phyloP scores from a whole-genome alignment of 345 rosid species.

The Salix caprea region DNA sequence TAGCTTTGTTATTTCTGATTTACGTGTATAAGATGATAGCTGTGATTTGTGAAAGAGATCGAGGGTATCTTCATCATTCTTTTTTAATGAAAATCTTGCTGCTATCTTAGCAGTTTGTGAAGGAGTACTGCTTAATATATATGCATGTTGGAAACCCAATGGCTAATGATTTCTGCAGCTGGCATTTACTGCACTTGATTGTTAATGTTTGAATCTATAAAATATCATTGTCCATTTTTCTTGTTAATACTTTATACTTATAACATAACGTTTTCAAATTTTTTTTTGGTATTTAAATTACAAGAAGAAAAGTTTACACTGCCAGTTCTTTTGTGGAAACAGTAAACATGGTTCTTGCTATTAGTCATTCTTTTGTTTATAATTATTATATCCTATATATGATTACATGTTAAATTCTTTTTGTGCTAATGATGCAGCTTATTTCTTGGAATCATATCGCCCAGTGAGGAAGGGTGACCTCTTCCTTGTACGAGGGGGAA shows the following conservation, averaged over 20 bases:
- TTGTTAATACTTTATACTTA: neutral
- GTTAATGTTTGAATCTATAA: neutral
- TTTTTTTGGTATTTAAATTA: too few species aligned
- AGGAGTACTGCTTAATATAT: neutral
- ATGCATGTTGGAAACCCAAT: neutral
- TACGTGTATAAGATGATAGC: neutral
- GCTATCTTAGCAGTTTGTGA: neutral
- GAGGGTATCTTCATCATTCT: neutral
- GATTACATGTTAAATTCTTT: neutral
- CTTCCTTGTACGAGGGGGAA: constrained; percentile 94
- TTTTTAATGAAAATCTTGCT: neutral
- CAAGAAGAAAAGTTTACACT: neutral
- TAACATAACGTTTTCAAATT: neutral
- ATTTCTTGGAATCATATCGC: constrained; percentile 90
- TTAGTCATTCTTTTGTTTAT: neutral
- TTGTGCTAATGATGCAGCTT: constrained; percentile 45
- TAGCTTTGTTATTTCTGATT: neutral
- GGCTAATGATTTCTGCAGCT: neutral
- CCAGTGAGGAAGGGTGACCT: constrained; percentile 96
- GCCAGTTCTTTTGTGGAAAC: neutral
- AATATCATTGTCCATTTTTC: neutral
- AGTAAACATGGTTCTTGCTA: neutral
- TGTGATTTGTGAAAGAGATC: neutral
- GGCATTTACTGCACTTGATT: neutral
- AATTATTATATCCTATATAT: neutral